phyloP scores from a whole-genome alignment of 2,329 filamentous ascomycete genomes.

The Pseudogymnoascus sp. region DNA sequence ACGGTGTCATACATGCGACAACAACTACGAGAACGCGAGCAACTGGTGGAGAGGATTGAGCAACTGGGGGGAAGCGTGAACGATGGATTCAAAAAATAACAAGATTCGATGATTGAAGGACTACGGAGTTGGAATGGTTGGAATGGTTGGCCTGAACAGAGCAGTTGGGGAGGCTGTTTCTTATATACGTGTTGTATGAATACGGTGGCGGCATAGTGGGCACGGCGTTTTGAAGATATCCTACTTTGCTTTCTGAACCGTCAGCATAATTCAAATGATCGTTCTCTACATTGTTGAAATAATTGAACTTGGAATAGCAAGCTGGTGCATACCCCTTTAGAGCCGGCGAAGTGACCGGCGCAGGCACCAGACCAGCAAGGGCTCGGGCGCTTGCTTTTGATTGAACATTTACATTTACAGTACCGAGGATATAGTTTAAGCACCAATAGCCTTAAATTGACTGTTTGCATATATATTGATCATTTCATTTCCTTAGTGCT shows the following conservation, averaged over 20 bases:
- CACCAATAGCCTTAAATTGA: background rate
- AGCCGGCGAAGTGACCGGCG: background rate
- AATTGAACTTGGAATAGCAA: background rate
- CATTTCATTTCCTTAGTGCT: background rate
- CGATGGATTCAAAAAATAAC: constrained; percentile 20
- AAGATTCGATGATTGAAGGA: background rate
- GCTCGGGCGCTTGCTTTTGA: background rate
- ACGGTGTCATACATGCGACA: constrained; percentile 48
- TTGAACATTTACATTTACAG: background rate
- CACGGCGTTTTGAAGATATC: constrained; percentile 8
- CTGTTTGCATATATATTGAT: background rate
- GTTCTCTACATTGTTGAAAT: background rate
- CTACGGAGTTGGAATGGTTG: background rate
- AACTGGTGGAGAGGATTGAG: constrained; percentile 45
- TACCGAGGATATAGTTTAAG: constrained; percentile 8
- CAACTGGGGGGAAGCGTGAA: constrained; percentile 43
- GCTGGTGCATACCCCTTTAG: constrained; percentile 3
- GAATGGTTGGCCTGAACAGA: background rate
- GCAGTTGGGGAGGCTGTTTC: background rate
- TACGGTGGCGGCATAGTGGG: background rate
- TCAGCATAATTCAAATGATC: background rate
- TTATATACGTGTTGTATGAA: constrained; percentile 1
- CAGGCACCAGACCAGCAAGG: background rate
- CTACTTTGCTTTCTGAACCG: background rate
- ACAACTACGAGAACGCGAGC: constrained; percentile 44